Base-by-base conservation (phyloP, 768 basidiomycete genomes). In the Tylopilus subfusipes region DNA sequence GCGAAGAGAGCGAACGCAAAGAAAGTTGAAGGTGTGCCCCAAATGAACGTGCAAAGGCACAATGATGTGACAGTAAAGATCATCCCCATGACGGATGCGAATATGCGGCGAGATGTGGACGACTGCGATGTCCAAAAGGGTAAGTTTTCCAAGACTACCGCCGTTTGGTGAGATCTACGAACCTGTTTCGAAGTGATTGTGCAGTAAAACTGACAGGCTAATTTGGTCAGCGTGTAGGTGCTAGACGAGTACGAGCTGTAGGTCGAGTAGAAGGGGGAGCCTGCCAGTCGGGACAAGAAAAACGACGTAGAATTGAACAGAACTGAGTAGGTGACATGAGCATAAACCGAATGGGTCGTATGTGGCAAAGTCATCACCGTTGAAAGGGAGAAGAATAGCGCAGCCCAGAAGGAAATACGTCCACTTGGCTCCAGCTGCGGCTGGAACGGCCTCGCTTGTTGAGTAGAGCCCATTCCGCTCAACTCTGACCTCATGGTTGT, bases 221-320 rank as follows among this genome's bases (percentile, higher is more conserved):
- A 11, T 16, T 31, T 47, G 27, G 38, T 25, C 7, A 18, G 16
- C 14, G 36, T 53, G 38, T 29, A 47, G 18, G 42, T 22, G 38
- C 45, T 47, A 3, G 27, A 31, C 38, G n/a, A 25, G 12, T 21
- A 47, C 5, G 52, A 53, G 8, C 29, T 31, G 30, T 40, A 53
- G 10, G 52, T 53, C 29, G 39, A 18, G 22, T 48, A 34, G 38
- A 53, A 29, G 1, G 39, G 18, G n/a, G 53, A 42, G 4, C n/a
- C 46, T 12, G 46, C 31, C 24, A 53, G 9, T 42, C 46, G 16
- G 22, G 45, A 53, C 52, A 53, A 33, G 45, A 53, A 53, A 48
- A 53, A 53, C n/a, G 39, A 19, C 3, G 30, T 33, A 11, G 21
- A 29, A 6, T 47, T 47, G 16, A 29, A 5, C 12, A 47, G 45